phyloP scores from a whole-genome alignment of 2,329 filamentous ascomycete genomes.

The Neurospora sp. region DNA sequence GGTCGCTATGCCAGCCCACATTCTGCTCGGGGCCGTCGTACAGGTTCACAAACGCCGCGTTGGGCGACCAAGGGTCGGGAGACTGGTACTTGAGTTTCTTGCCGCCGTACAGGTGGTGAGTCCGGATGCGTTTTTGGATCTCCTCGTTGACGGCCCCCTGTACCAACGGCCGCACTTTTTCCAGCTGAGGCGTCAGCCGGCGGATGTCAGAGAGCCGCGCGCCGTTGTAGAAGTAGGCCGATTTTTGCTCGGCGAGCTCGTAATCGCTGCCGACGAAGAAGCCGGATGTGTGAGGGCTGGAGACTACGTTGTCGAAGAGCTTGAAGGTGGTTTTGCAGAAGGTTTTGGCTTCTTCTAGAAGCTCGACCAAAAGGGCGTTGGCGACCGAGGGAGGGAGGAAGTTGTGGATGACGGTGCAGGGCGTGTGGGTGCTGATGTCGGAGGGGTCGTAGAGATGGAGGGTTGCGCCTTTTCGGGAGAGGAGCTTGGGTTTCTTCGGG shows the following conservation, averaged over 20 bases:
- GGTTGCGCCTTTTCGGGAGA: conserved; percentile 71
- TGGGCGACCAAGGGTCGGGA: conserved; percentile 65
- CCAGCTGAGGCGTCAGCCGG: conserved; percentile 64
- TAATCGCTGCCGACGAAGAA: conserved; percentile 73
- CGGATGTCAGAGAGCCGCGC: conserved; percentile 65
- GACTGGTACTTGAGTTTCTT: conserved; percentile 73
- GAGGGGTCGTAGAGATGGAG: conserved; percentile 73
- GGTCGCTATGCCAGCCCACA: conserved; percentile 88
- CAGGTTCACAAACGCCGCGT: conserved; percentile 91
- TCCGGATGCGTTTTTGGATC: conserved; percentile 59
- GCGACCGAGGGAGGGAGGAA: conserved; percentile 68
- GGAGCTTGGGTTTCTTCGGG: conserved; percentile 35
- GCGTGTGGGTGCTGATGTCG: conserved; percentile 74
- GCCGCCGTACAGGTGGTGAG: conserved; percentile 45
- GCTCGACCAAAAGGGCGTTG: conserved; percentile 62
- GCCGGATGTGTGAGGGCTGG: conserved; percentile 72
- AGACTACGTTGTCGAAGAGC: conserved; percentile 78
- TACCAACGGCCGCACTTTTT: conserved; percentile 58
- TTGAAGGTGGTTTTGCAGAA: conserved; percentile 70
- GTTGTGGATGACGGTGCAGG: conserved; percentile 87
- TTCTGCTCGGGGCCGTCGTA: conserved; percentile 73
- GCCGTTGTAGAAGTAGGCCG: conserved; percentile 84
- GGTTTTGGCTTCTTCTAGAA: conserved; percentile 61
- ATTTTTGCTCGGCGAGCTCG: conserved; percentile 58
- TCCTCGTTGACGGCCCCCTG: conserved; percentile 68